phyloP scores from a whole-genome alignment of 306 rosid species.

The Cyamopsis tetragonoloba region DNA sequence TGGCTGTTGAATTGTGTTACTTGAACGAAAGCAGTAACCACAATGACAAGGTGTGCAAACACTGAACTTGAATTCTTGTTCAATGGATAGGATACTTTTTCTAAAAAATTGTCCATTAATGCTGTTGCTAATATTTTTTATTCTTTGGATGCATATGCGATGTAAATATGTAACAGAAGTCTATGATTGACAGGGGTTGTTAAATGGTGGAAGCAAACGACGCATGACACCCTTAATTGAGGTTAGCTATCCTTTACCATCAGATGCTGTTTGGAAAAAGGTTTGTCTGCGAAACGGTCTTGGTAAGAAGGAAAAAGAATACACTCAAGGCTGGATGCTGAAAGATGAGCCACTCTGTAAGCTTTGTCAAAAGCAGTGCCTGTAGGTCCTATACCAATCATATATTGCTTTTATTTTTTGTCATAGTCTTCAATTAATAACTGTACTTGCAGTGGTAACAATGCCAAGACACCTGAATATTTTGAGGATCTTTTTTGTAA shows the following conservation, averaged over 20 bases:
- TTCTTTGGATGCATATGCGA: background rate
- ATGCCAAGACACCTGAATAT: constrained; percentile 75
- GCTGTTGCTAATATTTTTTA: background rate
- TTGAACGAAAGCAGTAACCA: constrained; percentile 75
- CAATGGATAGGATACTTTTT: constrained; percentile 16
- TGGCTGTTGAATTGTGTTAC: constrained; percentile 71
- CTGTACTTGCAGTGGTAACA: constrained; percentile 62
- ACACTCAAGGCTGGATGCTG: constrained; percentile 75
- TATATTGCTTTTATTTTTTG: constrained; percentile 13
- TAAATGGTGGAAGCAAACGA: constrained; percentile 78
- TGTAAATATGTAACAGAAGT: background rate
- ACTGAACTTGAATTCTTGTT: constrained; percentile 23
- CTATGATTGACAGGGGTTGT: constrained; percentile 57
- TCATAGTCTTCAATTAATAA: constrained; percentile 18
- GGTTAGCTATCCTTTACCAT: constrained; percentile 75
- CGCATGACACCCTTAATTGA: constrained; percentile 78
- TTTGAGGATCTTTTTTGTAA: constrained; percentile 94
- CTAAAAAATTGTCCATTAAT: background rate
- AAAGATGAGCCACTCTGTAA: constrained; percentile 88
- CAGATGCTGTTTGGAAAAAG: constrained; percentile 77
- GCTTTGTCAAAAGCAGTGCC: constrained; percentile 85
- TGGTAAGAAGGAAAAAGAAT: constrained; percentile 83
- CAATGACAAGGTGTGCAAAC: constrained; percentile 50
- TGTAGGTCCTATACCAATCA: constrained; percentile 41
- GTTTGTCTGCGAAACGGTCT: constrained; percentile 56